A percentile compares a stretch with the other conserved stretches of the same genome.
These are phyloP conservation scores for Fraxinus dipetala DNA, from an alignment of 305 asterid species.

Conservation along the genomic window DNA sequence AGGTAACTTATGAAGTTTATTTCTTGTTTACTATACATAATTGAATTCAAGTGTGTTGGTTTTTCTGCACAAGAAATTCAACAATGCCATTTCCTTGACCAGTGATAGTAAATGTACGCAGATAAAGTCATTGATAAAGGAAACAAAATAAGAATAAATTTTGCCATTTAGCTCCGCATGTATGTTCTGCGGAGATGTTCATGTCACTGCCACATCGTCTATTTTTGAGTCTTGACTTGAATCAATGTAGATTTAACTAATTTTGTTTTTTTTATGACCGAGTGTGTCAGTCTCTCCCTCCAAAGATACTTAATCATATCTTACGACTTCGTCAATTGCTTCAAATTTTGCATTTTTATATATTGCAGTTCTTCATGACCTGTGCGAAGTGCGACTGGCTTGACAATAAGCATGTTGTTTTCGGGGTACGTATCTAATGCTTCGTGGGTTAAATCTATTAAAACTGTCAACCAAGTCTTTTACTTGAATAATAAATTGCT, in stretches of 20 bases:
- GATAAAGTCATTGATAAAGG: conserved; percentile 1
- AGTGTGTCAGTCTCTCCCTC: neutral
- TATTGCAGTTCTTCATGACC: conserved; percentile 79
- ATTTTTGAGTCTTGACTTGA: neutral
- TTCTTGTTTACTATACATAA: conserved; percentile 3
- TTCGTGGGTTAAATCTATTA: neutral
- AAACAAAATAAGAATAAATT: neutral
- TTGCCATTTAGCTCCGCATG: neutral
- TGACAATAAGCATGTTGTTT: conserved; percentile 92
- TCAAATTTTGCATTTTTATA: conserved; percentile 21
- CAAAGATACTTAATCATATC: neutral
- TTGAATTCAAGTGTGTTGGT: neutral
- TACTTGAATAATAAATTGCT: neutral
- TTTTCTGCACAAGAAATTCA: neutral
- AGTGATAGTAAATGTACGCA: neutral
- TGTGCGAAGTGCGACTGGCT: conserved; percentile 98
- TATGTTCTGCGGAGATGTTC: neutral
- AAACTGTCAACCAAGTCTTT: neutral
- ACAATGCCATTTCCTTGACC: neutral
- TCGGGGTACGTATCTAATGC: conserved; percentile 64
- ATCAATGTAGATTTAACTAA: neutral
- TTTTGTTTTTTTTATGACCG: neutral
- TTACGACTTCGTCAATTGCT: neutral
- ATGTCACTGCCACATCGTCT: neutral
- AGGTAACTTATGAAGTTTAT: conserved; percentile 47